A percentile compares a stretch with the other conserved stretches of the same genome.
Evolutionary conservation across 2,329 filamentous ascomycete genomes (phyloP).

Genomic region (Cytospora leucostoma): DNA sequence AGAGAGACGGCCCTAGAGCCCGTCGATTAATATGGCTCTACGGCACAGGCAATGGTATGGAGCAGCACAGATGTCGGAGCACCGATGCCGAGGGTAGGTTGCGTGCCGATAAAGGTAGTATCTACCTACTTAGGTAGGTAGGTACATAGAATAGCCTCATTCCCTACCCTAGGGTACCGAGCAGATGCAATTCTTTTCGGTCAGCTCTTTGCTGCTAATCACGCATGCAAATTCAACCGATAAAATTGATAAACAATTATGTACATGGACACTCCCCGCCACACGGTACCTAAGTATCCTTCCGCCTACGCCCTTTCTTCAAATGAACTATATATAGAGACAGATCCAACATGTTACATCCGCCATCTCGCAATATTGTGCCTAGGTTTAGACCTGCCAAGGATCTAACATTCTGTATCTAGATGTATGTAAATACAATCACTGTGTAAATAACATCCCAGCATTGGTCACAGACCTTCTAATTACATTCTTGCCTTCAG

Average conservation of each 20-base stretch:
- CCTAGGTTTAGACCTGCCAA: not conserved
- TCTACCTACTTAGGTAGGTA: not conserved
- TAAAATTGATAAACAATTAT: no score
- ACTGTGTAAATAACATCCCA: not conserved
- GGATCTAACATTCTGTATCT: not conserved
- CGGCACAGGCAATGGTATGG: no score
- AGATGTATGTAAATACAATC: not conserved
- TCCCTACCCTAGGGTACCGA: not conserved
- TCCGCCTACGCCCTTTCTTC: not conserved
- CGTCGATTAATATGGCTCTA: no score
- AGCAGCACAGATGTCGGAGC: no score
- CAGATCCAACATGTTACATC: not conserved
- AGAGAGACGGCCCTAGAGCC: no score
- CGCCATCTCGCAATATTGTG: not conserved
- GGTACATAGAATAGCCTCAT: not conserved
- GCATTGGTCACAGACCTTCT: not conserved
- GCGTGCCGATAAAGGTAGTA: not conserved
- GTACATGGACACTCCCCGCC: no score
- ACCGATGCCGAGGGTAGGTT: no score
- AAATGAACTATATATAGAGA: not conserved
- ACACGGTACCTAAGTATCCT: not conserved
- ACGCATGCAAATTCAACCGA: not conserved
- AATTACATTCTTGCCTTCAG: slow-evolving; percentile 42
- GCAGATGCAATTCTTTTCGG: not conserved
- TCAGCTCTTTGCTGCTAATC: not conserved